Percentiles rank a stretch among this genome's conserved stretches.
Evolutionary conservation across 2,329 filamentous ascomycete species (phyloP).

Genomic region (Penicillium sumatraense): DNA sequence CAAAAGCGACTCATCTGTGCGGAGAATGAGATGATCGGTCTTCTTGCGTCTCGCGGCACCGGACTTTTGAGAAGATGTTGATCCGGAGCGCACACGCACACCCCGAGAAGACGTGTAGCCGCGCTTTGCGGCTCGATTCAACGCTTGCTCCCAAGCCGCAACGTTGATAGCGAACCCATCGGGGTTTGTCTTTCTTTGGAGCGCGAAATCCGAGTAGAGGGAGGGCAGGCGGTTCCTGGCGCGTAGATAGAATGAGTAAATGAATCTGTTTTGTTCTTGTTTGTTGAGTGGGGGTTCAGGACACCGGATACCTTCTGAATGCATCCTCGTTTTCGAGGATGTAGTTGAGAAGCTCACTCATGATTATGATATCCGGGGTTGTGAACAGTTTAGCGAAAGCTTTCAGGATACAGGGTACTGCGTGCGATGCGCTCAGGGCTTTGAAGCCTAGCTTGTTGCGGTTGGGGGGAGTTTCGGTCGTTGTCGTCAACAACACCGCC

Average conservation of each 20-base stretch:
- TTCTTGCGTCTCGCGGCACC: constrained; percentile 24
- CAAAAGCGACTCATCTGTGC: constrained; percentile 66
- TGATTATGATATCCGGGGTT: constrained; percentile 15
- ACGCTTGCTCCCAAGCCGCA: constrained; percentile 75
- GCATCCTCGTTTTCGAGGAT: constrained; percentile 64
- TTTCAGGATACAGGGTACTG: neutral
- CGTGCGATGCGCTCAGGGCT: neutral
- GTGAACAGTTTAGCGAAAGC: neutral
- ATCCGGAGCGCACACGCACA: constrained; percentile 27
- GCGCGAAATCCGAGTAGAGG: constrained; percentile 83
- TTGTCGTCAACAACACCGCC: constrained; percentile 8
- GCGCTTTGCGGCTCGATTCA: constrained; percentile 69
- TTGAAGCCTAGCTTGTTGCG: neutral
- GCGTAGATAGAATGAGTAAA: neutral
- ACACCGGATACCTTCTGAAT: constrained; percentile 55
- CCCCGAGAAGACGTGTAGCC: constrained; percentile 58
- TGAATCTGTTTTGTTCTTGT: neutral
- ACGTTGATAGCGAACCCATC: constrained; percentile 84
- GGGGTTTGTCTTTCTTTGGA: constrained; percentile 76
- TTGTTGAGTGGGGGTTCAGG: neutral
- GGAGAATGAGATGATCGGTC: constrained; percentile 56
- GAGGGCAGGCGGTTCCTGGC: constrained; percentile 75
- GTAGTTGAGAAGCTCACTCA: constrained; percentile 69
- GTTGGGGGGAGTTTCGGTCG: neutral
- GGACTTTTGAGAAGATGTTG: constrained; percentile 7